Conservation (phyloP, 2,329 filamentous ascomycete genomes). For the Lecanoromycetidae sp. region DNA sequence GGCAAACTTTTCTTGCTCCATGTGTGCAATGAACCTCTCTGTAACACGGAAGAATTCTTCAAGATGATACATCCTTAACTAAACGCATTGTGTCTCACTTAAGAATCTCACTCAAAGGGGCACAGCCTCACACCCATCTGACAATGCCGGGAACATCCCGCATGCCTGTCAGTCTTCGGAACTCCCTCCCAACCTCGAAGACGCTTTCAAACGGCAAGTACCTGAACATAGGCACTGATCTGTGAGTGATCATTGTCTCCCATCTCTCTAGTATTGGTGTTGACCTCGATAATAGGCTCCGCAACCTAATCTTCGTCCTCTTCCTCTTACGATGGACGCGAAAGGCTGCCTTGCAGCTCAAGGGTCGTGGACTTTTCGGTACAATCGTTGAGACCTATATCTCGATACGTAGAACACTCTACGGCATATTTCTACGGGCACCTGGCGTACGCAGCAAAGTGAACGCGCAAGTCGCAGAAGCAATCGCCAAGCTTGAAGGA, state of each 20-base stretch:
- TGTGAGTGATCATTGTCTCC: conserved; percentile 1
- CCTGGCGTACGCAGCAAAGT: conserved; percentile 82
- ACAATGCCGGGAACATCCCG: conserved; percentile 13
- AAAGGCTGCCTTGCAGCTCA: conserved; percentile 17
- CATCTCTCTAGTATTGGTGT: neutral
- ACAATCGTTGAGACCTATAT: conserved; percentile 63
- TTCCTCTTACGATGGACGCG: conserved; percentile 19
- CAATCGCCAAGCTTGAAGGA: conserved; percentile 64
- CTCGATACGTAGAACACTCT: conserved; percentile 58
- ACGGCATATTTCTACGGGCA: conserved; percentile 72
- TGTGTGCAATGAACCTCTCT: too few relatives aligned
- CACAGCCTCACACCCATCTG: neutral
- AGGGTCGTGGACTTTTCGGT: conserved; percentile 72
- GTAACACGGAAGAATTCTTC: too few relatives aligned
- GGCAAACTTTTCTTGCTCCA: too few relatives aligned
- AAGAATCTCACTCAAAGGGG: neutral
- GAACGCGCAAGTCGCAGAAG: conserved; percentile 68
- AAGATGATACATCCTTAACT: neutral
- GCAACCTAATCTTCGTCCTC: conserved; percentile 17
- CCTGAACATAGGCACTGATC: conserved; percentile 11
- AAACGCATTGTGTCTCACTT: neutral
- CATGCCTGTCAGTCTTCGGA: conserved; percentile 17
- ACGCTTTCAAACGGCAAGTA: conserved; percentile 8
- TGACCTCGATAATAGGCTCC: conserved; percentile 4
- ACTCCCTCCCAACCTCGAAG: conserved; percentile 2